Evolutionary conservation across 805 yeast species (phyloP), one percentile per base, ranked within the genome.

Genomic region (Metschnikowia kofuensis): DNA sequence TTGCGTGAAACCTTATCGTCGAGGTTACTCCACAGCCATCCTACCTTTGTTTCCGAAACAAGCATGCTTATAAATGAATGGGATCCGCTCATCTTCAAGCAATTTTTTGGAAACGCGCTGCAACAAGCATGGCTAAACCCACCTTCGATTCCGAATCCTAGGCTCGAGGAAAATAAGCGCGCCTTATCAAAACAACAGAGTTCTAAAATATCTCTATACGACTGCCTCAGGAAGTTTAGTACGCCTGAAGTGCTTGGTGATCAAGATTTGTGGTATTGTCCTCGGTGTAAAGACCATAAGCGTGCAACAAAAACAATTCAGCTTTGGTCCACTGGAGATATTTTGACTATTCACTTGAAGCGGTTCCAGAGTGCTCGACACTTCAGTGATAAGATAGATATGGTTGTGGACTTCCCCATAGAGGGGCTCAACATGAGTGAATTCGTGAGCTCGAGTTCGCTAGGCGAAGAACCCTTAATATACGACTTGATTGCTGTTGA

Each of bases 251-350:
- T 90, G 2, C 74, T 92, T 40, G 89, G 97, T 12, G 86, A 88
- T 43, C 85, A 89, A 46, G 98, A 92, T 66, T 73, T 89, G 32
- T 92, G 98, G 98, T 91, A 84, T 59, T 92, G 99, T 65, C 95
- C 97, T 0, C 69, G 74, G 11, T 92, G 99, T 71, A 82, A 87
- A 59, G 94, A 87, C 45, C 96, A 89, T 60, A 80, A 90, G 50
- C 89, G 87, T 57, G 98, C 98, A 0, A 83, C 95, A 1, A 92
- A 94, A 61, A 85, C 88, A 39, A 85, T 94, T 46, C 95, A 90
- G 65, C 70, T 92, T 15, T 94, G 98, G 98, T 79, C 83, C n/a
- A 83, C 88, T 0, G 98, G 98, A 0, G 97, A 94, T 62, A 82
- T 94, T 29, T 73, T 94, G 53, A 83, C 95, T 0, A 85, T 92